A percentile compares a stretch with the other conserved stretches of the same genome.
Conservation (phyloP, 2,329 filamentous ascomycete species). For the Colletotrichum salicis region DNA sequence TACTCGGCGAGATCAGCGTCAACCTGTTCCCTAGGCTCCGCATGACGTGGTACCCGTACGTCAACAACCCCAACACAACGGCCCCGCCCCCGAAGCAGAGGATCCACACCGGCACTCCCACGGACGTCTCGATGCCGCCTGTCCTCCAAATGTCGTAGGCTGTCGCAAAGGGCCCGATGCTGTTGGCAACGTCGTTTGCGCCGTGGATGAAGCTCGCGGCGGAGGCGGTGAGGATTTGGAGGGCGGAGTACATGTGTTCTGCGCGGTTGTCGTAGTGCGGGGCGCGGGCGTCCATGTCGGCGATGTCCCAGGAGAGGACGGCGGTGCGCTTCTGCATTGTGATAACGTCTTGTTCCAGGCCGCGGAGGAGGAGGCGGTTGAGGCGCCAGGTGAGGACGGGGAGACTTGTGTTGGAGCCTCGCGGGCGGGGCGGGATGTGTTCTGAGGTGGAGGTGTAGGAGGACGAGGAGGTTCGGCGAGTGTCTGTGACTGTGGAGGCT, state of each 20-base stretch:
- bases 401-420: constrained; percentile 53
- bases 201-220: constrained; percentile 67
- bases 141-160: constrained; percentile 61
- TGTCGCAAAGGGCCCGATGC: constrained; percentile 61
- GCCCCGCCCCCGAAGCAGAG: constrained; percentile 58
- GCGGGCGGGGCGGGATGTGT: constrained; percentile 45
- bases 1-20: constrained; percentile 63
- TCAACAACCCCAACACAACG: constrained; percentile 68
- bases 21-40: constrained; percentile 65
- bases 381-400: constrained; percentile 53
- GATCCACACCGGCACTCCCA: constrained; percentile 60
- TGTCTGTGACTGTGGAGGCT: not conserved
- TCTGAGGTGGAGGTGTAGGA: constrained; percentile 31
- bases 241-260: constrained; percentile 61
- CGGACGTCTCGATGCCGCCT: constrained; percentile 49
- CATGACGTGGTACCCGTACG: constrained; percentile 73
- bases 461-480: not conserved
- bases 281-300: constrained; percentile 60
- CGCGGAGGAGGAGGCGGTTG: constrained; percentile 56
- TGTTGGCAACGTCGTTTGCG: constrained; percentile 66
- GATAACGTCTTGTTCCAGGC: constrained; percentile 61
- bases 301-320: constrained; percentile 59
- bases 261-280: constrained; percentile 64
- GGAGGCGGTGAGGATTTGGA: constrained; percentile 62
- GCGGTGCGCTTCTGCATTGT: constrained; percentile 57